Conservation (phyloP, 208 protist species). For the Leishmania martiniquensis region DNA sequence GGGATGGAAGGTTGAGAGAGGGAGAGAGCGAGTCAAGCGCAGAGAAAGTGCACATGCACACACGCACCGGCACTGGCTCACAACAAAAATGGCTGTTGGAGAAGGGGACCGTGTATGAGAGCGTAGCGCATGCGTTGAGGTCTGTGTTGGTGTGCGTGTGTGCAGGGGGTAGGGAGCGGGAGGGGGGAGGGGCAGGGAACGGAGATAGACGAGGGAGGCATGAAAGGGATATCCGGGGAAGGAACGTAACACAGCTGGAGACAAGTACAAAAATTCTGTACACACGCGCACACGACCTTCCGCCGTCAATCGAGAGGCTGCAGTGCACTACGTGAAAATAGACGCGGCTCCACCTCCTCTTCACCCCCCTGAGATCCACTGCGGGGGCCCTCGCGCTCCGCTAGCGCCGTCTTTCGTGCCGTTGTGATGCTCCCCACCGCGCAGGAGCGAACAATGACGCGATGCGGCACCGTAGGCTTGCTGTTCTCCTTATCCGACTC, state of each 20-base stretch:
- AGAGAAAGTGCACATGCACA: not conserved
- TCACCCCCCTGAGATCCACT: not conserved
- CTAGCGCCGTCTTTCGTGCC: not conserved
- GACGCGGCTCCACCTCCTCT: slow-evolving; percentile 30
- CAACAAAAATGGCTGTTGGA: not conserved
- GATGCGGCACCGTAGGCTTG: slow-evolving; percentile 2
- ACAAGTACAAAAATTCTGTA: too few species aligned
- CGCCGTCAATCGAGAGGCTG: not conserved
- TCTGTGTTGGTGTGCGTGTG: too few species aligned
- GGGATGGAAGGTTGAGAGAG: not conserved
- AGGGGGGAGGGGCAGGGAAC: not conserved
- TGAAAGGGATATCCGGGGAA: not conserved
- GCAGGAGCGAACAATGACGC: slow-evolving; percentile 22
- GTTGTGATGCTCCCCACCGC: slow-evolving; percentile 26
- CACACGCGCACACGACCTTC: not conserved
- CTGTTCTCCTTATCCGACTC: slow-evolving; percentile 18
- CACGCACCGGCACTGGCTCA: too few species aligned
- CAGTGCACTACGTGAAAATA: slow-evolving; percentile 14
- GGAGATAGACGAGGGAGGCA: not conserved
- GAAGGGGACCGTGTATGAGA: too few species aligned
- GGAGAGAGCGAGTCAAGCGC: too few species aligned
- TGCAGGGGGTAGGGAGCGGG: not conserved
- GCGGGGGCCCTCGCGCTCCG: not conserved
- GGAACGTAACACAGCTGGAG: not conserved
- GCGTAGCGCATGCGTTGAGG: too few species aligned